Evolutionary conservation across 768 basidiomycete genomes (phyloP), one percentile per base, ranked within the genome.

Genomic region (Termitomyces eurrhizus): DNA sequence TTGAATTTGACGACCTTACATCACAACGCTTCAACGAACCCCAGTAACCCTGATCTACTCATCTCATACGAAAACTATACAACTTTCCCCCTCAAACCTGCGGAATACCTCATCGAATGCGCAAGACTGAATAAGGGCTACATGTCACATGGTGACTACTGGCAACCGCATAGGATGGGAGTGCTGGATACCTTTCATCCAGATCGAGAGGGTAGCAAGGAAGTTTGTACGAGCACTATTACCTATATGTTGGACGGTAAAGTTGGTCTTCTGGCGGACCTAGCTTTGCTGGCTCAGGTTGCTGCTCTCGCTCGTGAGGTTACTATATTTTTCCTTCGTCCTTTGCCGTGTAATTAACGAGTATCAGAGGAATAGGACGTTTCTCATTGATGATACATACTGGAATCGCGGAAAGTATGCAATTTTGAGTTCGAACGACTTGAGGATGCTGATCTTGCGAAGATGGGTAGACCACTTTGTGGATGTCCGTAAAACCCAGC

Each of bases 361-460:
- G 3, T 52, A 26, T 57, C 61, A 89, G 88, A 76, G 80, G 59
- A 83, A 84, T 65, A 75, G 83, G 42, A 88, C 88, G 3, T 86
- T 90, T 71, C 76, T 90, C 56, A 75, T 90, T 5, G 83, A 88
- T 59, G 88, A 90, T 69, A 82, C 81, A 0, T 81, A 85, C 62
- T 90, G 89, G 88, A 84, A 88, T 69, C 82, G 88, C 58, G 88
- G 87, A 75, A 85, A 81, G 86, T 87, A 62, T 57, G 84, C 72
- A 5, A 21, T 44, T 18, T 18, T 41, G 24, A 24, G 12, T 57
- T 29, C 6, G 12, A 16, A 18, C 45, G 33, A 55, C 33, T 14
- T 26, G 14, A 51, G 36, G 41, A 44, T 45, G 13, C 51, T 64
- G 35, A 61, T 32, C 8, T 35, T 41, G 35, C 41, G 7, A 61